phyloP scores from a whole-genome alignment of 1,284 basidiomycete species.

The Athelia psychrophila region DNA sequence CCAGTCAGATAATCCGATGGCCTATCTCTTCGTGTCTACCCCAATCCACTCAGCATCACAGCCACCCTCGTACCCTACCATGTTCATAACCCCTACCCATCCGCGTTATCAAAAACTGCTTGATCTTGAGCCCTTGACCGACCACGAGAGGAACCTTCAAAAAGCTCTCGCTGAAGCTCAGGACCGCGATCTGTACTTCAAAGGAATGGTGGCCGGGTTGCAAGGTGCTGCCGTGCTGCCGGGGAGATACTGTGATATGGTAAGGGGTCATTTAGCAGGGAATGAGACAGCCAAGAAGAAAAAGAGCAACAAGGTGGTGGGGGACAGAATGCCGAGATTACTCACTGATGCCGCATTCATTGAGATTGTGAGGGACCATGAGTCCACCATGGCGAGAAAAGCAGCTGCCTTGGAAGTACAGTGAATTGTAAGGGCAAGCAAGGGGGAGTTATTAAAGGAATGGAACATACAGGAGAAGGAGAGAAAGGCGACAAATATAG shows the following conservation, averaged over 20 bases:
- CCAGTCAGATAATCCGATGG: not conserved
- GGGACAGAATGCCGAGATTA: constrained; percentile 8
- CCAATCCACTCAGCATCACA: constrained; percentile 1
- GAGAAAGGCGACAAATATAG: constrained; percentile 5
- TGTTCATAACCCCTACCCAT: not conserved
- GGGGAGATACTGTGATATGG: constrained; percentile 10
- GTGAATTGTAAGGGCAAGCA: not conserved
- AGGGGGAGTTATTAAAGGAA: not conserved
- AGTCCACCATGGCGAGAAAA: not conserved
- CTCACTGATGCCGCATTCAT: constrained; percentile 13
- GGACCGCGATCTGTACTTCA: not conserved
- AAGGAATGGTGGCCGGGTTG: not conserved
- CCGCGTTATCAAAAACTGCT: not conserved
- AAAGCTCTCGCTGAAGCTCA: not conserved
- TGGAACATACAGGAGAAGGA: constrained; percentile 4
- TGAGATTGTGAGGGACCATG: constrained; percentile 5
- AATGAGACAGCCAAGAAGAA: constrained; percentile 14
- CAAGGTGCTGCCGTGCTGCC: constrained; percentile 11
- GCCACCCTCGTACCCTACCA: not conserved
- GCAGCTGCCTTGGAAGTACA: not conserved
- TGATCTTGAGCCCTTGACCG: not conserved
- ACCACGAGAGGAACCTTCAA: not conserved
- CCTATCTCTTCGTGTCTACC: not conserved
- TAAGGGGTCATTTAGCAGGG: constrained; percentile 16
- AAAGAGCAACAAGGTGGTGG: not conserved